Evolutionary conservation across 768 basidiomycete genomes (phyloP).

Genomic region (Termitomyces sp.): DNA sequence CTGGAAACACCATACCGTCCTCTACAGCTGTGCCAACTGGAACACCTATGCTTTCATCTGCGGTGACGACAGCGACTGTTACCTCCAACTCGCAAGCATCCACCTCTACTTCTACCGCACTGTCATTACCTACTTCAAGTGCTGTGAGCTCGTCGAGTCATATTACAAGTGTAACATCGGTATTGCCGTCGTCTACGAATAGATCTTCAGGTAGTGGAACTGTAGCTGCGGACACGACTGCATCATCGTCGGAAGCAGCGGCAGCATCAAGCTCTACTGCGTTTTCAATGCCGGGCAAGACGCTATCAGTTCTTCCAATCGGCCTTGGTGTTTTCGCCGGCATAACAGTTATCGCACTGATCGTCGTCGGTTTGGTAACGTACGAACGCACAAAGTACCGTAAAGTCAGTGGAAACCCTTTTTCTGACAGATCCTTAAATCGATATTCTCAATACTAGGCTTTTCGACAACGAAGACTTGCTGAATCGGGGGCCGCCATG

Average conservation of each 20-base stretch:
- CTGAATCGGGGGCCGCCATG: conserved; percentile 52
- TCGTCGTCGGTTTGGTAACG: conserved; percentile 79
- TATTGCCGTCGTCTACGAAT: conserved; percentile 2
- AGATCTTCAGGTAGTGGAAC: conserved; percentile 9
- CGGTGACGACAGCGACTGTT: conserved; percentile 11
- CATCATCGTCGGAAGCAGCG: conserved; percentile 13
- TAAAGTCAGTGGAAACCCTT: conserved; percentile 44
- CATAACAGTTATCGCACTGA: conserved; percentile 77
- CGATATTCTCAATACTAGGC: conserved; percentile 33
- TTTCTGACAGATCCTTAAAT: background rate
- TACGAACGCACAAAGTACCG: conserved; percentile 86
- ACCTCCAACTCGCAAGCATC: background rate
- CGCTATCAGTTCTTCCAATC: conserved; percentile 71
- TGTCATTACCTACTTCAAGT: background rate
- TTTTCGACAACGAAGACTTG: conserved; percentile 71
- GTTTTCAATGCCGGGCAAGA: conserved; percentile 69
- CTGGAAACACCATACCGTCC: conserved; percentile 4
- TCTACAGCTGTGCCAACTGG: conserved; percentile 9
- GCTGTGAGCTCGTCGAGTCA: background rate
- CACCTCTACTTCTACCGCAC: background rate
- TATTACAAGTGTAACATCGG: background rate
- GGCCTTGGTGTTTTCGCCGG: conserved; percentile 83
- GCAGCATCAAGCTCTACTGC: conserved; percentile 31
- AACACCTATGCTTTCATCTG: background rate
- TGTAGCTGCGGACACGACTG: conserved; percentile 11